Evolutionary conservation across 2,329 filamentous ascomycete genomes (phyloP), one percentile per base, ranked within the genome.

Genomic region (Hansfordia pulvinata): DNA sequence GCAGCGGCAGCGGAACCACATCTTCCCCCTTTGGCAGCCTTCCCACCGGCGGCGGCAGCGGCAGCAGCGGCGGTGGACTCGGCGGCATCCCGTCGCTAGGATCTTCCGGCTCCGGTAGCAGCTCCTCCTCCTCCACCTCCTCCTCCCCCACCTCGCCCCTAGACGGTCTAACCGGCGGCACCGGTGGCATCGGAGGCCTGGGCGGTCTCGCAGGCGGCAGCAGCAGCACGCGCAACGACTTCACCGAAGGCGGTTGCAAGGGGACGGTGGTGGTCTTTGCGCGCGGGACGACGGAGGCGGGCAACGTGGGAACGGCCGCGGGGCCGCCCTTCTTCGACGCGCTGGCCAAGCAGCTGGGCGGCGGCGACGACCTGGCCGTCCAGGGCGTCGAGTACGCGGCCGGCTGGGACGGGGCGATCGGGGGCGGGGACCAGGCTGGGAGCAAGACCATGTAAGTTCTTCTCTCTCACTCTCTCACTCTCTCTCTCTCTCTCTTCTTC

Each of bases 371-470:
- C 11, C 11, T 23, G 11, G 8, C 12, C 5, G 21, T 23, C 11
- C 21, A 23, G 21, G 21, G 21, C 5, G 21, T 23, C 21, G 21
- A 23, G 12, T 23, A 23, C 11, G 11, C 21, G 10, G 21, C 21
- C 12, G 11, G 6, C 21, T 23, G 21, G 21, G 10, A 23, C 21
- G 21, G 21, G 12, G 21, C 21, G n/a, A 11, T 23, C 5, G 10
- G 11, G 8, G 21, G 21, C 13, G 21, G 21, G 5, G 21, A 23
- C 11, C 21, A 7, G 21, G 11, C 21, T 6, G 21, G 21, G 4
- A 23, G 21, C 13, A 8, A 6, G 21, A 23, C 8, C 12, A 23
- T 23, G 21, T 23, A 8, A 23, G 21, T 23, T 10, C 10, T 23
- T 23, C 10, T 13, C 11, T 23, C 13, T 14, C 21, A 10, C 11